Conservation (phyloP, 495 filamentous ascomycete species). For the Viridothelium virens region DNA sequence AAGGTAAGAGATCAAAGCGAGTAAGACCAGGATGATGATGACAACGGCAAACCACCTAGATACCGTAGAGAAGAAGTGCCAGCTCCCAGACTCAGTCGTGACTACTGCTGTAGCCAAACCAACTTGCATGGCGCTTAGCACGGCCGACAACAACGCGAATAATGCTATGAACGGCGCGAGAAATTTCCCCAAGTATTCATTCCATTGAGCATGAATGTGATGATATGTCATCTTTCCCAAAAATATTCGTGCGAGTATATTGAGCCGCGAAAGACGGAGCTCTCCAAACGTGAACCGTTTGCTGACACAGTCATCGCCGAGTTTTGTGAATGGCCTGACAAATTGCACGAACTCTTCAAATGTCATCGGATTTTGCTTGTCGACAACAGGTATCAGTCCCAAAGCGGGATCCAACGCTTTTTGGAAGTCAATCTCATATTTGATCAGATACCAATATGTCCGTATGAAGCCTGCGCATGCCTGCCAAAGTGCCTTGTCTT, state of each 20-base stretch:
- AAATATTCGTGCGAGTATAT: constrained; percentile 28
- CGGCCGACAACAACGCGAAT: constrained; percentile 29
- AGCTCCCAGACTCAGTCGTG: neutral
- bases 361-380: too few relatives aligned
- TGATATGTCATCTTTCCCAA: constrained; percentile 21
- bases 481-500: neutral
- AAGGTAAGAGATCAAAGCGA: too few relatives aligned
- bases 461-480: constrained; percentile 31
- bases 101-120: constrained; percentile 19
- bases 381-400: constrained; percentile 14
- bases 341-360: too few relatives aligned
- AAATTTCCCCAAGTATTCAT: constrained; percentile 28
- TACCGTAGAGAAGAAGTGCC: neutral
- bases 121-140: constrained; percentile 35
- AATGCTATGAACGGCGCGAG: constrained; percentile 29
- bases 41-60: constrained; percentile 7
- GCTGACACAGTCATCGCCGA: constrained; percentile 15
- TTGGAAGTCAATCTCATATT: constrained; percentile 32
- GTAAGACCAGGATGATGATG: neutral
- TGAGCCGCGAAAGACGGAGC: constrained; percentile 41
- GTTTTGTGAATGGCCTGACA: too few relatives aligned
- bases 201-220: constrained; percentile 26
- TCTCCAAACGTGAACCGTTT: constrained; percentile 41
- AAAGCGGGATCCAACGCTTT: constrained; percentile 33
- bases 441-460: constrained; percentile 36